phyloP scores from a whole-genome alignment of 2,329 filamentous ascomycete genomes.

The Pseudogymnoascus sp. region DNA sequence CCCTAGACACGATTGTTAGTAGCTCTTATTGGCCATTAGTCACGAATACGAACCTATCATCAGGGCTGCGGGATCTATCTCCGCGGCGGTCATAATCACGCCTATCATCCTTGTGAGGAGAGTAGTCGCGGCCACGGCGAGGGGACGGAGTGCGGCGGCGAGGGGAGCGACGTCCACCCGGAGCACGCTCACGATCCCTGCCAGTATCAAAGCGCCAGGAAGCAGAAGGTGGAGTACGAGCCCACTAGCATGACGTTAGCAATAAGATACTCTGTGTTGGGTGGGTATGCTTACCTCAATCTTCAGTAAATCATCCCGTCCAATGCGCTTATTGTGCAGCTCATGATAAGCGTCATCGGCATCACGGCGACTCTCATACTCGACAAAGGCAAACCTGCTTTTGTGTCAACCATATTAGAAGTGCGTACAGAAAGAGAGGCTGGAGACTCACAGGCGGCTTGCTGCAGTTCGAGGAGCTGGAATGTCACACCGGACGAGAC shows the following conservation, averaged over 20 bases:
- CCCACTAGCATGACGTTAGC: constrained; percentile 61
- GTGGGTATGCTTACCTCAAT: constrained; percentile 67
- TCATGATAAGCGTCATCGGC: constrained; percentile 98
- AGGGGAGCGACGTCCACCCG: constrained; percentile 51
- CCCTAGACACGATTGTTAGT: constrained; percentile 26
- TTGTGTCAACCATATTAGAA: constrained; percentile 33
- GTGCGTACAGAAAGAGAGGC: constrained; percentile 21
- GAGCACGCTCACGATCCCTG: constrained; percentile 60
- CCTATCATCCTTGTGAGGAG: constrained; percentile 82
- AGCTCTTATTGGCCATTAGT: neutral
- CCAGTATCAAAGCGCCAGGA: constrained; percentile 98
- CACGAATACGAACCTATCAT: constrained; percentile 43
- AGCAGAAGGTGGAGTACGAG: constrained; percentile 91
- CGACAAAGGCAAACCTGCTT: constrained; percentile 87
- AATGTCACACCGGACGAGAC: constrained; percentile 96
- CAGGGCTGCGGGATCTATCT: constrained; percentile 69
- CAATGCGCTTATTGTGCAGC: constrained; percentile 99
- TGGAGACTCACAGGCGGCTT: constrained; percentile 78
- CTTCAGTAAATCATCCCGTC: constrained; percentile 90
- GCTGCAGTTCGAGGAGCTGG: constrained; percentile 89
- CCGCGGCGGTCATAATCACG: constrained; percentile 68
- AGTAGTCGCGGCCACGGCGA: constrained; percentile 61
- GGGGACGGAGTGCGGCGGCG: constrained; percentile 57
- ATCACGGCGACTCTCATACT: constrained; percentile 97
- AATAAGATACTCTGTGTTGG: neutral